These are phyloP conservation scores for Candida sp. DNA, from an alignment of 1,139 yeast species.

Conservation along the genomic window DNA sequence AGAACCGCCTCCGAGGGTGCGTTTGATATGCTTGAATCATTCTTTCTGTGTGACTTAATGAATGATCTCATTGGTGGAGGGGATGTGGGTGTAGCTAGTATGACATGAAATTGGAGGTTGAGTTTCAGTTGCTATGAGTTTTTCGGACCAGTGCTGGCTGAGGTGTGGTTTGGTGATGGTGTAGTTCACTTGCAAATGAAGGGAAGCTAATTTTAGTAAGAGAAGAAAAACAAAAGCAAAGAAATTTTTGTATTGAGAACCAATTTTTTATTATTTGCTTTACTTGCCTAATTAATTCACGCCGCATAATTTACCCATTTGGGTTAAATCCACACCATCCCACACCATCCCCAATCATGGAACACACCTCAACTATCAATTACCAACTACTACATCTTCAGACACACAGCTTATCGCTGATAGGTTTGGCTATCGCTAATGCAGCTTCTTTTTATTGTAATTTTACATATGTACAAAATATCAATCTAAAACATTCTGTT, in stretches of 20 bases:
- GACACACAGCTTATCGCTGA: background rate
- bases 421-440: background rate
- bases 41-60: slow-evolving; percentile 46
- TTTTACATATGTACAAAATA: background rate
- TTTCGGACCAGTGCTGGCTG: too few relatives aligned
- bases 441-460: background rate
- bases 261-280: too few relatives aligned
- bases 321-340: background rate
- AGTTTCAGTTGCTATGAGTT: too few relatives aligned
- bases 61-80: slow-evolving; percentile 45
- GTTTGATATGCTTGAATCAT: slow-evolving; percentile 22
- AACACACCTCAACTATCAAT: too few relatives aligned
- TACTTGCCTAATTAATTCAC: background rate
- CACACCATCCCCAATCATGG: too few relatives aligned
- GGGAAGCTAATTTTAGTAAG: background rate
- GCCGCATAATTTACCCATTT: background rate
- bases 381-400: too few relatives aligned
- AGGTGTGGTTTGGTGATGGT: too few relatives aligned
- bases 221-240: background rate
- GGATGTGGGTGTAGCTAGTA: background rate
- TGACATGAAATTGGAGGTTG: background rate
- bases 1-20: slow-evolving; percentile 9
- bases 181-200: background rate
- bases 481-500: slow-evolving; percentile 3
- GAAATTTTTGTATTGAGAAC: background rate